phyloP scores from a whole-genome alignment of 768 basidiomycete genomes.

The Suillus spraguei region DNA sequence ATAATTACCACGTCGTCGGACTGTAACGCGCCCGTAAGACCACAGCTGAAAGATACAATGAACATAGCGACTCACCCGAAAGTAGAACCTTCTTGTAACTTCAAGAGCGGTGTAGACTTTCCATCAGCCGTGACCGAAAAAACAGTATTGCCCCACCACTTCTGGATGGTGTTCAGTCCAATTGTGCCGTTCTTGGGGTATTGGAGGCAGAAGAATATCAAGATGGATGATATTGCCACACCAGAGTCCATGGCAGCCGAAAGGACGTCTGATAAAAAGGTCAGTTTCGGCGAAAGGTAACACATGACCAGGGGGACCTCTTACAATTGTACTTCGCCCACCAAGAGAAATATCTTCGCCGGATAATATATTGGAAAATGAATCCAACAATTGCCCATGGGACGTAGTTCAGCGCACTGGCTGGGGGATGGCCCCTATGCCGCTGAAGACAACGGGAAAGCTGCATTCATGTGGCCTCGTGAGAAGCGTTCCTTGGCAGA shows the following conservation, averaged over 20 bases:
- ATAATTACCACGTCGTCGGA: conserved; percentile 6
- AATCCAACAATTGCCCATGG: conserved; percentile 68
- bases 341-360: conserved; percentile 64
- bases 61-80: conserved; percentile 30
- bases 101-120: conserved; percentile 12
- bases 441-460: conserved; percentile 54
- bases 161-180: conserved; percentile 50
- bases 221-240: conserved; percentile 55
- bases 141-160: conserved; percentile 74
- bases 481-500: neutral
- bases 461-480: conserved; percentile 27
- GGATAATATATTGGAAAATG: conserved; percentile 64
- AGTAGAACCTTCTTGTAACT: conserved; percentile 18
- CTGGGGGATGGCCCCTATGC: conserved; percentile 68
- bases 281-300: neutral
- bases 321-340: conserved; percentile 57
- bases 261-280: conserved; percentile 48
- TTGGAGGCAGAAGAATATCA: conserved; percentile 66
- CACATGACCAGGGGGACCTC: conserved; percentile 7
- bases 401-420: conserved; percentile 65
- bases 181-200: conserved; percentile 65
- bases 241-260: conserved; percentile 75
- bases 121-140: conserved; percentile 34
- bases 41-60: neutral
- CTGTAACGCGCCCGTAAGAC: neutral